Conservation (phyloP, 164 flowering plant genomes). For the Piper betle region DNA sequence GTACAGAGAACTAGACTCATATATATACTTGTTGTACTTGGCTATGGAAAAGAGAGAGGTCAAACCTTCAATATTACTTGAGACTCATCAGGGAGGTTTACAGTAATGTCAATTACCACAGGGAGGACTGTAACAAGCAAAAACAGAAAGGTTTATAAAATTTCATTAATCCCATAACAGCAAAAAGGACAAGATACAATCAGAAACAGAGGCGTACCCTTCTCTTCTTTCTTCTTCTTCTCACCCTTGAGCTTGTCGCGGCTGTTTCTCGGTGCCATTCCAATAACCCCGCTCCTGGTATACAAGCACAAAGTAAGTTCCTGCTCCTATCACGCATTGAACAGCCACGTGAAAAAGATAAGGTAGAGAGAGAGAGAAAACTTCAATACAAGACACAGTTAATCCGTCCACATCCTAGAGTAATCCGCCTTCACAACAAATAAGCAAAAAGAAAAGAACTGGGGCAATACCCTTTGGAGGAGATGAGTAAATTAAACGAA, state of each 20-base stretch:
- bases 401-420: background rate
- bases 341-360: constrained; percentile 5
- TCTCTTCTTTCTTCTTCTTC: constrained; percentile 95
- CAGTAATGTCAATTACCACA: constrained; percentile 70
- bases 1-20: too few species aligned
- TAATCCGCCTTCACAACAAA: background rate
- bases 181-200: background rate
- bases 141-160: background rate
- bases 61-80: constrained; percentile 66
- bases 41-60: background rate
- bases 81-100: constrained; percentile 77
- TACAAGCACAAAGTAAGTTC: background rate
- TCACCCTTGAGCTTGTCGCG: constrained; percentile 84
- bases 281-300: background rate
- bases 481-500: too few species aligned
- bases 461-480: background rate
- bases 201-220: constrained; percentile 30
- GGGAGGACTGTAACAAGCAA: constrained; percentile 55
- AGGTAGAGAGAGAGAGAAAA: background rate
- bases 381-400: background rate
- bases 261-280: constrained; percentile 82
- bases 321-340: background rate
- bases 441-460: background rate
- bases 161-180: background rate
- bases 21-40: background rate